Evolutionary conservation across 2,329 filamentous ascomycete species (phyloP), one percentile per base, ranked within the genome.

Genomic region (Tolypocladium ovalisporum): DNA sequence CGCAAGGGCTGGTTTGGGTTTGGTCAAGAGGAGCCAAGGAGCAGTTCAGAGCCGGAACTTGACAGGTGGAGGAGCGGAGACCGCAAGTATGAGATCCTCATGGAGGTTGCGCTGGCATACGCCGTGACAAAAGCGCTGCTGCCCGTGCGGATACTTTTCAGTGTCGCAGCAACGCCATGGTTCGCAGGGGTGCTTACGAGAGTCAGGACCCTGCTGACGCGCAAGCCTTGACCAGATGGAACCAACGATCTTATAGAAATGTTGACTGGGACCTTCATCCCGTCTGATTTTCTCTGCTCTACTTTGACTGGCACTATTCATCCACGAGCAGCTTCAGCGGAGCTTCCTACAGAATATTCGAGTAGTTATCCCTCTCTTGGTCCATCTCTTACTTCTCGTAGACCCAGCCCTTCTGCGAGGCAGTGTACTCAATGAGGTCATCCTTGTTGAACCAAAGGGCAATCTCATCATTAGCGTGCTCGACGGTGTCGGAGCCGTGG

Each of bases 381-480:
- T 32, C 44, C 44, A 27, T 22, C 29, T 9, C 29, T 34, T 51
- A 34, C 17, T 51, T 32, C 89, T 99, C 94, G 83, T 97, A 97
- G 82, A 97, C 82, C 94, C 94, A 97, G 82, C 34, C 54, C 54
- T 89, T 85, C 79, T 88, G 84, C 79, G 89, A 83, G 74, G 89
- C 81, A 67, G 81, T 80, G 84, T 94, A 93, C 85, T 89, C 97
- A 79, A 73, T 82, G 78, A 90, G 78, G 78, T 97, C 94, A 67
- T 85, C 86, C 67, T 89, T 81, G 79, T 88, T 86, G 89, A 99
- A 99, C 94, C 94, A 99, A 74, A 97, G 87, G 71, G 87, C 88
- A 75, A 99, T 99, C 84, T 99, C 94, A 89, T 97, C 97, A 88
- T 97, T 85, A 79, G 94, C 94, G 82, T 85, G 96, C 86, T 99